Evolutionary conservation across 2,329 filamentous ascomycete species (phyloP).

Genomic region (Zasmidium cellare): DNA sequence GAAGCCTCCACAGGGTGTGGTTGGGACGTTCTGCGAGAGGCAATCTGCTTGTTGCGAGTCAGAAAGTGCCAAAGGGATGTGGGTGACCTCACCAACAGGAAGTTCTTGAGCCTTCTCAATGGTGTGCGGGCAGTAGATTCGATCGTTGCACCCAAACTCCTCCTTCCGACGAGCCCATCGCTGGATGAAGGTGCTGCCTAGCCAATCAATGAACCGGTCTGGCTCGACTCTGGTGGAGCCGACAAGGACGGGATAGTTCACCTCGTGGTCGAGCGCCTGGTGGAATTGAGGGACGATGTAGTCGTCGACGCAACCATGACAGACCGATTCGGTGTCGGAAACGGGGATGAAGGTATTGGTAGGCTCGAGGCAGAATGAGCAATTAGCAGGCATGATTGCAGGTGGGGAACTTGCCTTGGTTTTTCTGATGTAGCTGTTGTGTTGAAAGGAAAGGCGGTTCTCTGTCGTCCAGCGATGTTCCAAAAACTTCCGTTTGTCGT

Average conservation of each 20-base stretch:
- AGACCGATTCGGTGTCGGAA: background rate
- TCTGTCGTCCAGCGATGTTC: background rate
- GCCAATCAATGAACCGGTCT: background rate
- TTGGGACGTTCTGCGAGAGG: background rate
- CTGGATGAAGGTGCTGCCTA: background rate
- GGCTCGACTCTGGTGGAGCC: background rate
- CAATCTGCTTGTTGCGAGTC: background rate
- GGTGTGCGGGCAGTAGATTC: background rate
- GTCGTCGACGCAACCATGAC: background rate
- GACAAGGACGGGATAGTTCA: background rate
- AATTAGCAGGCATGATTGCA: too few species aligned
- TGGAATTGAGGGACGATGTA: slow-evolving; percentile 1
- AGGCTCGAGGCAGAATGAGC: too few species aligned
- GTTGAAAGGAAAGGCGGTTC: background rate
- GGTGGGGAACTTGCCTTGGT: too few species aligned
- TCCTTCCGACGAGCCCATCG: background rate
- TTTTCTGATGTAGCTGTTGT: background rate
- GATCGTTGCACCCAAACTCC: background rate
- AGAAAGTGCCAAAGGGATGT: background rate
- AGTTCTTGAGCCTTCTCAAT: background rate
- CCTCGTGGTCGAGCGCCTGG: background rate
- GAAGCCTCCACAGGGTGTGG: background rate
- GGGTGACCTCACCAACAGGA: background rate
- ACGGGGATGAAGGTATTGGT: background rate
- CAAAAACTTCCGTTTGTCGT: background rate